Percentiles rank a stretch among this genome's conserved stretches.
These are phyloP conservation scores for Colletotrichum chrysophilum DNA, from an alignment of 2,329 filamentous ascomycete genomes.

Conservation along the genomic window DNA sequence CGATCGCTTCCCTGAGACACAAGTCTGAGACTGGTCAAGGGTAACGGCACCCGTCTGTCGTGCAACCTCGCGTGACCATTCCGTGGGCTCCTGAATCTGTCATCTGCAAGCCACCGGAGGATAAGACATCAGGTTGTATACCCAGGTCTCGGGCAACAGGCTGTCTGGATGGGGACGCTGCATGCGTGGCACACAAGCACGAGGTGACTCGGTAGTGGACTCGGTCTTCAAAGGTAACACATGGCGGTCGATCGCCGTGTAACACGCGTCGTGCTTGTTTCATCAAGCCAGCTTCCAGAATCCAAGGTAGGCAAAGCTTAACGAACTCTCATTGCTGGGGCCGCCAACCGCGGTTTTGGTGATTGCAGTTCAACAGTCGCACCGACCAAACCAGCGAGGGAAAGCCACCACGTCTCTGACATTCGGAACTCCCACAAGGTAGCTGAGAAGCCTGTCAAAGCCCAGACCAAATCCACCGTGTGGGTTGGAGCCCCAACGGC, in stretches of 20 bases:
- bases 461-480: constrained; percentile 92
- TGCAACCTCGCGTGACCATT: constrained; percentile 4
- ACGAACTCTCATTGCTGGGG: constrained; percentile 33
- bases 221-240: neutral
- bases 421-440: constrained; percentile 81
- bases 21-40: neutral
- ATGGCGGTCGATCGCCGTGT: neutral
- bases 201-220: neutral
- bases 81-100: neutral
- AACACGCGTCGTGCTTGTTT: neutral
- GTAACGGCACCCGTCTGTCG: neutral
- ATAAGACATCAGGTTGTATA: neutral
- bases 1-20: neutral
- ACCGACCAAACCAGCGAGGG: constrained; percentile 73
- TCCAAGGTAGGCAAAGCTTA: constrained; percentile 45
- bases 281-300: constrained; percentile 25
- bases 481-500: constrained; percentile 88
- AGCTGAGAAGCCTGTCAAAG: constrained; percentile 85
- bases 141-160: neutral
- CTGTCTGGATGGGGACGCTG: neutral
- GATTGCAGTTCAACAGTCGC: constrained; percentile 54
- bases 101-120: constrained; percentile 1
- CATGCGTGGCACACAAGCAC: neutral
- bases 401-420: constrained; percentile 88
- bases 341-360: neutral